phyloP scores from a whole-genome alignment of 441 rosid species.

The Theobroma grandiflorum region DNA sequence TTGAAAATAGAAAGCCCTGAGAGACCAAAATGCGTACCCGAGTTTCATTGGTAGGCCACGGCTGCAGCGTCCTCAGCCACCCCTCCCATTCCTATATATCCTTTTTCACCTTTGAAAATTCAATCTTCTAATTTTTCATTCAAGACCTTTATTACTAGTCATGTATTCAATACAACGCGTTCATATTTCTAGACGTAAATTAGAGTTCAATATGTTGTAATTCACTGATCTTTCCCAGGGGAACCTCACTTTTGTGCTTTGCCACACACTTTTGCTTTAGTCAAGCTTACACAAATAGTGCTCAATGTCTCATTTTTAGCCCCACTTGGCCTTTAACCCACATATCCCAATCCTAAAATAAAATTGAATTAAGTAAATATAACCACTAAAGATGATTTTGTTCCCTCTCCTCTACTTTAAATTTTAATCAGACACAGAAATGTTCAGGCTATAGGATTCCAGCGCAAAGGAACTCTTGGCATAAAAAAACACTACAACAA shows the following conservation, averaged over 20 bases:
- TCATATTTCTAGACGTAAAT: neutral
- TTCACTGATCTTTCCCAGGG: neutral
- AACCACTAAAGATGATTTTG: constrained; percentile 32
- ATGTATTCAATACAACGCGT: neutral
- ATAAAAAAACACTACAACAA: neutral
- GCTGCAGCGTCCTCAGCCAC: too few relatives aligned
- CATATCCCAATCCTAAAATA: constrained; percentile 26
- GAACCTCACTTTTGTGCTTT: constrained; percentile 28
- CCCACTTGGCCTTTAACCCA: constrained; percentile 21
- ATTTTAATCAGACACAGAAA: neutral
- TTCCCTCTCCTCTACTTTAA: constrained; percentile 26
- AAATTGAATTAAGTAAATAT: constrained; percentile 9
- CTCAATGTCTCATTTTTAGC: constrained; percentile 18
- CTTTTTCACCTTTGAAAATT: too few relatives aligned
- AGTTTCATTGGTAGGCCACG: too few relatives aligned
- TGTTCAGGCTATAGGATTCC: constrained; percentile 13
- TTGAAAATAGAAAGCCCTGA: too few relatives aligned
- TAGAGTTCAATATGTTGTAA: neutral
- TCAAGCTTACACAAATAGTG: constrained; percentile 18
- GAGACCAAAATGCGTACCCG: too few relatives aligned
- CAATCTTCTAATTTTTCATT: too few relatives aligned
- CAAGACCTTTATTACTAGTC: too few relatives aligned
- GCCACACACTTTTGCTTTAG: constrained; percentile 38
- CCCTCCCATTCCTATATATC: too few relatives aligned
- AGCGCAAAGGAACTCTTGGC: neutral